phyloP scores from a whole-genome alignment of 169 alveolate species.

The Ichthyophthirius multifiliis region DNA sequence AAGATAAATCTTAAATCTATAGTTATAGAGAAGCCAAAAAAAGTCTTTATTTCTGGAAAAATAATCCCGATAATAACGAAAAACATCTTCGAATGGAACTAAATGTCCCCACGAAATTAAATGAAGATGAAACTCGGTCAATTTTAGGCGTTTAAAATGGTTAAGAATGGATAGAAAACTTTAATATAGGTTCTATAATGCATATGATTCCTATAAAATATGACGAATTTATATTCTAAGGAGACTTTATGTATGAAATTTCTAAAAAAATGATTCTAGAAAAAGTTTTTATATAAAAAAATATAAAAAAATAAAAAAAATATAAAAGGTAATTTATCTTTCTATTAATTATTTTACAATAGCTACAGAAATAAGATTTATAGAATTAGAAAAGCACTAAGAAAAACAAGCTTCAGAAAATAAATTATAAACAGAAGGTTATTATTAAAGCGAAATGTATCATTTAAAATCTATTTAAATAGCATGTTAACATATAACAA shows the following conservation, averaged over 20 bases:
- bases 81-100: constrained; percentile 31
- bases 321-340: constrained; percentile 6
- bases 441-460: constrained; percentile 23
- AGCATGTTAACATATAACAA: constrained; percentile 23
- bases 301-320: not conserved
- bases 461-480: constrained; percentile 44
- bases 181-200: constrained; percentile 45
- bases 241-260: constrained; percentile 32
- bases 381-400: constrained; percentile 32
- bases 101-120: not conserved
- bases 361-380: constrained; percentile 46
- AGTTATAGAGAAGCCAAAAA: constrained; percentile 27
- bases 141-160: constrained; percentile 28
- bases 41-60: constrained; percentile 33
- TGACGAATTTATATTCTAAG: constrained; percentile 29
- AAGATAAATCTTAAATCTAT: not conserved
- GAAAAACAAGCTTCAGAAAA: not conserved
- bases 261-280: constrained; percentile 27
- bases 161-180: constrained; percentile 38
- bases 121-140: constrained; percentile 29
- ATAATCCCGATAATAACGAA: constrained; percentile 44
- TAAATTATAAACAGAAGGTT: constrained; percentile 26
- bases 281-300: constrained; percentile 13
- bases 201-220: constrained; percentile 32
- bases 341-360: constrained; percentile 42